A percentile compares a stretch with the other conserved stretches of the same genome.
These are phyloP conservation scores for Acer campestre DNA, from an alignment of 345 rosid genomes.

Conservation along the genomic window DNA sequence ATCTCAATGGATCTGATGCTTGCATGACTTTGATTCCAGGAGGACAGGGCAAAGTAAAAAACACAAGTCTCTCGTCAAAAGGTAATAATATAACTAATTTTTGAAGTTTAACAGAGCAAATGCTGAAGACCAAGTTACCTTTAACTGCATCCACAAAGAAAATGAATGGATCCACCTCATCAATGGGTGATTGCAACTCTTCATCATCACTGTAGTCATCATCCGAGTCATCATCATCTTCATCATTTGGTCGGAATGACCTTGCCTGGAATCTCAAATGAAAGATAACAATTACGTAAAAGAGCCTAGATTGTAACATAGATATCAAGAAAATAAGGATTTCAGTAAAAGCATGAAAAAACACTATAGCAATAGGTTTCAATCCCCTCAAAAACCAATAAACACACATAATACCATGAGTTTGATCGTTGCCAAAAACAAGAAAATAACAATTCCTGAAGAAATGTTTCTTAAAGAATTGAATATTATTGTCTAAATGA, in stretches of 20 bases:
- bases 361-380: not conserved
- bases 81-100: not conserved
- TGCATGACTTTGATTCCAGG: conserved; percentile 59
- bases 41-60: not conserved
- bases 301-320: not conserved
- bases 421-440: not conserved
- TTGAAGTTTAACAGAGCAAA: not conserved
- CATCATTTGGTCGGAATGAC: conserved; percentile 68
- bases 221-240: conserved; percentile 74
- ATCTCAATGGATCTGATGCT: conserved; percentile 72
- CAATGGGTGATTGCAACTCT: conserved; percentile 92
- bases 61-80: not conserved
- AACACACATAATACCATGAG: not conserved
- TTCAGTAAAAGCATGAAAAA: not conserved
- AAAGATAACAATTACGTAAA: conserved; percentile 3
- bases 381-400: not conserved
- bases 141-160: conserved; percentile 86
- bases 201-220: conserved; percentile 95
- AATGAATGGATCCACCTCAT: conserved; percentile 95
- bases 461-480: not conserved
- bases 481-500: too few relatives aligned
- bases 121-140: conserved; percentile 42
- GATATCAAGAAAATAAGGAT: conserved; percentile 3
- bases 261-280: conserved; percentile 52
- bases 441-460: not conserved